Percentiles rank a stretch among this genome's conserved stretches.
These are phyloP conservation scores for Coemansia sp. DNA, from an alignment of 192 early-diverging fungal species.

Conservation along the genomic window DNA sequence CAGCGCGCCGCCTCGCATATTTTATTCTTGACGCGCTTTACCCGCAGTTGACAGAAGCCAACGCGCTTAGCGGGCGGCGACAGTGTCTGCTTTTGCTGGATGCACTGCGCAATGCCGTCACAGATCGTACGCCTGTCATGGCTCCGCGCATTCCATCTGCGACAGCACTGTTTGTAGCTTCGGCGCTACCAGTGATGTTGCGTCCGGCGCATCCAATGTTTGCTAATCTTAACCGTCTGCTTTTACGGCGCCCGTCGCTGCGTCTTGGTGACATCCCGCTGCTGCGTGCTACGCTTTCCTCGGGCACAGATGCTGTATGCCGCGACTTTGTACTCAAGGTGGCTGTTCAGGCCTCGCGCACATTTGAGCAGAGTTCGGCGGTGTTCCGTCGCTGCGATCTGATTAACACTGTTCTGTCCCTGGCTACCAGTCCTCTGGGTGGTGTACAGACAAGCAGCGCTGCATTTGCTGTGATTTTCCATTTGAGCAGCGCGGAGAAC, in stretches of 20 bases:
- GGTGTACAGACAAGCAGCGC: conserved; percentile 39
- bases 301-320: conserved; percentile 7
- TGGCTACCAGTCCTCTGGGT: conserved; percentile 38
- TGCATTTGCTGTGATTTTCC: conserved; percentile 31
- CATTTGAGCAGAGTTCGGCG: conserved; percentile 19
- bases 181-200: conserved; percentile 29
- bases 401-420: conserved; percentile 24
- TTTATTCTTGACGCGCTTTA: conserved; percentile 34
- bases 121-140: conserved; percentile 3
- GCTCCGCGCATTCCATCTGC: conserved; percentile 41
- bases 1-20: conserved; percentile 43
- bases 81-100: conserved; percentile 41
- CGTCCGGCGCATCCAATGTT: conserved; percentile 49
- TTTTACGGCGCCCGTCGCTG: conserved; percentile 34
- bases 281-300: conserved; percentile 19
- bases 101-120: conserved; percentile 45
- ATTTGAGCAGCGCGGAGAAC: conserved; percentile 30
- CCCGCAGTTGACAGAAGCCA: conserved; percentile 7
- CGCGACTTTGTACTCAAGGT: conserved; percentile 33
- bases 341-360: conserved; percentile 37
- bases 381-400: conserved; percentile 21
- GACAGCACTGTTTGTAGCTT: conserved; percentile 36
- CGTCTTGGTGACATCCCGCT: conserved; percentile 31
- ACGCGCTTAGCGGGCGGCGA: conserved; percentile 17
- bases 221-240: conserved; percentile 22